Base-by-base conservation (phyloP, 768 basidiomycete species). In the Pleurotus eryngii region DNA sequence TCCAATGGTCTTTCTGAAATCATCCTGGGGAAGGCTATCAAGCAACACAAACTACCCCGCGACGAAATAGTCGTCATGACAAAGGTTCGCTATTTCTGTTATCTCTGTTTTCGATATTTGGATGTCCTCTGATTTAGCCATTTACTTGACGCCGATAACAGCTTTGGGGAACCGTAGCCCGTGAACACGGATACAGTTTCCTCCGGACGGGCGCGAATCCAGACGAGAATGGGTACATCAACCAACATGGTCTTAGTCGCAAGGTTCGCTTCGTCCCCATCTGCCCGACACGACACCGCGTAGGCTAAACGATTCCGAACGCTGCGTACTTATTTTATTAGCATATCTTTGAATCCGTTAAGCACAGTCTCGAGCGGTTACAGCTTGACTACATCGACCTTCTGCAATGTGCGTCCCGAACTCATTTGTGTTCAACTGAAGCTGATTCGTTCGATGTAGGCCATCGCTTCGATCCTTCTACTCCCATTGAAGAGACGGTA, bases 331-430 rank as follows among this genome's bases (percentile, higher is more conserved):
- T 24, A 4, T 3, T 24, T 24, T 26, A 46, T 39, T 46, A 90
- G 84, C 83, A 86, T 63, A 90, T 92, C 39, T 92, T 92, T 61
- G 86, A 85, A 35, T 73, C 82, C 0, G 81, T 87, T 37, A 84
- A 85, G 63, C 70, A 73, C 14, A 83, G 82, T 46, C 68, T 92
- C 58, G 70, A 86, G 65, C 78, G 89, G 15, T 76, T 92, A 2
- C 85, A 90, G 46, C 68, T 89, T 24, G 90, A 92, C 51, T 89
- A 90, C 60, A 77, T 92, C 63, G 91, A 92, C 64, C 70, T 91
- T 1, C 70, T 90, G 6, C 89, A 91, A 73, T 87, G 86, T 77
- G 62, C 59, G 75, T 62, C 1, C 24, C 46, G 64, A 43, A 17
- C 2, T 26, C 24, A 46, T 24, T 14, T 15, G 15, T 18, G 24